phyloP scores from a whole-genome alignment of 2,329 filamentous ascomycete genomes.

The Hirsutella rhossiliensis region DNA sequence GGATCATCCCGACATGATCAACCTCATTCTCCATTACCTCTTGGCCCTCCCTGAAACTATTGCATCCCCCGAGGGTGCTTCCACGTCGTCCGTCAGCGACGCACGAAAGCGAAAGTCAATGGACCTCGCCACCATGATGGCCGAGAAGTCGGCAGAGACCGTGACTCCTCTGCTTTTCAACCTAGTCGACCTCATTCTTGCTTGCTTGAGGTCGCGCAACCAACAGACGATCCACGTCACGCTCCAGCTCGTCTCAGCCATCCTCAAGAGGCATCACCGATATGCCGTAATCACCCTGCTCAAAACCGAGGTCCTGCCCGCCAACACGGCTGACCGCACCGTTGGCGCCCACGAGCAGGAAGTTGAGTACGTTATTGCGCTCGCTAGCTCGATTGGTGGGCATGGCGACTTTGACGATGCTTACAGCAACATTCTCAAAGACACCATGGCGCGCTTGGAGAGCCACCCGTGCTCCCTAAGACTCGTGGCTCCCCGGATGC shows the following conservation, averaged over 20 bases:
- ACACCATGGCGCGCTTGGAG: slow-evolving; percentile 57
- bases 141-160: slow-evolving; percentile 59
- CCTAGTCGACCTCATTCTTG: slow-evolving; percentile 77
- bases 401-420: slow-evolving; percentile 59
- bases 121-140: slow-evolving; percentile 71
- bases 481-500: slow-evolving; percentile 50
- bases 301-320: slow-evolving; percentile 47
- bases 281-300: slow-evolving; percentile 73
- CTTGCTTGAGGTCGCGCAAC: slow-evolving; percentile 73
- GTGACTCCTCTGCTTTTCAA: slow-evolving; percentile 83
- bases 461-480: slow-evolving; percentile 61
- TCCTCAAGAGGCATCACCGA: slow-evolving; percentile 76
- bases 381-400: slow-evolving; percentile 58
- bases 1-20: slow-evolving; percentile 87
- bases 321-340: slow-evolving; percentile 47
- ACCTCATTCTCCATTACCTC: slow-evolving; percentile 86
- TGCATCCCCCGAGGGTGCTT: slow-evolving; percentile 18
- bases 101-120: slow-evolving; percentile 79
- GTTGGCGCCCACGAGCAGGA: slow-evolving; percentile 66
- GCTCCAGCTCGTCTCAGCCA: slow-evolving; percentile 73
- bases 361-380: slow-evolving; percentile 55
- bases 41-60: slow-evolving; percentile 60
- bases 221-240: slow-evolving; percentile 84
- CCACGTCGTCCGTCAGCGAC: slow-evolving; percentile 46
- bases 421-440: slow-evolving; percentile 60